These are phyloP conservation scores for Cetradonia linearis DNA, from an alignment of 495 filamentous ascomycete genomes.

Conservation along the genomic window DNA sequence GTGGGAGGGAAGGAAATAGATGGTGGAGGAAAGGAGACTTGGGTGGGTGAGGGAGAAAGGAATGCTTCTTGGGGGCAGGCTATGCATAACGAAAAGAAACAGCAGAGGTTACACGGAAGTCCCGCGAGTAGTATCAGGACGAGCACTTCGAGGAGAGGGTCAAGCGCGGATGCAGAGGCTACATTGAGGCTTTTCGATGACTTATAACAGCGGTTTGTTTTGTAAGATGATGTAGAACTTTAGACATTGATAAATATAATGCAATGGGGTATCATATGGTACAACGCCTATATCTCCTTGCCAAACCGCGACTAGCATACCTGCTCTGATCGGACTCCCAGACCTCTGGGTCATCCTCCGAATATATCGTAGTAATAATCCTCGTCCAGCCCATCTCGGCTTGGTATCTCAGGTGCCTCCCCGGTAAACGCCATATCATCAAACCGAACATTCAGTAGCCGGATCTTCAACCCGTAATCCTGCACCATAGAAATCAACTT, in stretches of 20 bases:
- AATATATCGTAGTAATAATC: constrained; percentile 47
- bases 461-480: constrained; percentile 87
- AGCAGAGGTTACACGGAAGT: background rate
- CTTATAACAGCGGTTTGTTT: constrained; percentile 3
- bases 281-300: background rate
- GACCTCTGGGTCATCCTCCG: constrained; percentile 29
- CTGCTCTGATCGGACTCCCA: background rate
- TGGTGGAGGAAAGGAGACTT: background rate
- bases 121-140: background rate
- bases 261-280: constrained; percentile 13
- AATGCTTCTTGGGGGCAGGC: background rate
- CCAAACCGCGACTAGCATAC: background rate
- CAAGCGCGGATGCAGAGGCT: constrained; percentile 12
- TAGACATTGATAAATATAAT: background rate
- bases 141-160: background rate
- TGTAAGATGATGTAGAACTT: background rate
- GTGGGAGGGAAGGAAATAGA: constrained; percentile 48
- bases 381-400: constrained; percentile 42
- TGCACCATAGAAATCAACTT: constrained; percentile 75
- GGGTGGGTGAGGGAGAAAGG: background rate
- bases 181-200: constrained; percentile 22
- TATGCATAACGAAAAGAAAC: background rate
- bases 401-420: constrained; percentile 38
- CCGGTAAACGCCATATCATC: constrained; percentile 51
- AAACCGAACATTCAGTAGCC: constrained; percentile 83